These are phyloP conservation scores for Chaetoceros tenuissimus DNA, from an alignment of 108 stramenopile species.

Conservation along the genomic window DNA sequence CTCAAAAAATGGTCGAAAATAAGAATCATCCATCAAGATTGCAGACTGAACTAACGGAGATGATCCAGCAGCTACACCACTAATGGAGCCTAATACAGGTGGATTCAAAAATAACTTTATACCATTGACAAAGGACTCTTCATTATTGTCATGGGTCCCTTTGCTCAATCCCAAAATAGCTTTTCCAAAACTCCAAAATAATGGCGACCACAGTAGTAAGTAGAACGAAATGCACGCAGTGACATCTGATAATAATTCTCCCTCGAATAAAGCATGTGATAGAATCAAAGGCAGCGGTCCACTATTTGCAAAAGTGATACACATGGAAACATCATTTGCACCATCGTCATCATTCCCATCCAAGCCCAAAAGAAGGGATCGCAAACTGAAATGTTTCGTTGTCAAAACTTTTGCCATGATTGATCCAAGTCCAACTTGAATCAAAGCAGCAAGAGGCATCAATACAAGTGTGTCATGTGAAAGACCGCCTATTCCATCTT, in stretches of 20 bases:
- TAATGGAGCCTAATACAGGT: slow-evolving; percentile 9
- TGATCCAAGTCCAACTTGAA: slow-evolving; percentile 10
- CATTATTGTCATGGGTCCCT: background rate
- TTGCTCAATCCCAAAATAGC: slow-evolving; percentile 5
- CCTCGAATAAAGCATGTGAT: slow-evolving; percentile 2
- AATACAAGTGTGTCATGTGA: background rate
- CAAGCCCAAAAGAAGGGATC: background rate
- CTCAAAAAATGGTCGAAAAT: slow-evolving; percentile 3
- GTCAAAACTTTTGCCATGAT: background rate
- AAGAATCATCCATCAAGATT: background rate
- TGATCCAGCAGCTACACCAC: slow-evolving; percentile 7
- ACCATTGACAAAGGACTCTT: background rate
- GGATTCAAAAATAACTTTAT: slow-evolving; percentile 7
- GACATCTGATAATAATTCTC: background rate
- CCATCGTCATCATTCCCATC: background rate
- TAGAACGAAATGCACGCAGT: slow-evolving; percentile 18
- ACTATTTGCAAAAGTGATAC: slow-evolving; percentile 13
- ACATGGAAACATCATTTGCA: slow-evolving; percentile 5
- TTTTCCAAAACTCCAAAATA: slow-evolving; percentile 30
- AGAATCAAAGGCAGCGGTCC: slow-evolving; percentile 12
- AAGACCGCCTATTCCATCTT: background rate
- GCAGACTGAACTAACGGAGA: background rate
- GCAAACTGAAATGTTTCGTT: background rate
- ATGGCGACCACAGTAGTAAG: slow-evolving; percentile 29
- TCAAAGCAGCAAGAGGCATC: slow-evolving; percentile 8